A percentile compares a stretch with the other conserved stretches of the same genome.
Evolutionary conservation across 768 basidiomycete species (phyloP).

Genomic region (Suillus weaverae): DNA sequence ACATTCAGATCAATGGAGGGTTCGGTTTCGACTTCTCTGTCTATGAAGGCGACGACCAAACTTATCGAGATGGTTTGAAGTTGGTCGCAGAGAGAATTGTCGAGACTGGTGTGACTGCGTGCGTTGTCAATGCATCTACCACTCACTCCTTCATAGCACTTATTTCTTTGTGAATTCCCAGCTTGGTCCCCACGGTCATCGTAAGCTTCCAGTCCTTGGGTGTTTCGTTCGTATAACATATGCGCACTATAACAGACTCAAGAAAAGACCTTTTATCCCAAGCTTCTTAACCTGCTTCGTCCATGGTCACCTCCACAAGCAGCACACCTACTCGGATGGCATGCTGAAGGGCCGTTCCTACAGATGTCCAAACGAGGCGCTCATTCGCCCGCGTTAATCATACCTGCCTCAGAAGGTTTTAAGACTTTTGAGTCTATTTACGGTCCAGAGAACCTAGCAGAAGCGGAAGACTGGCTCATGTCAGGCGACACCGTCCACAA

Average conservation of each 20-base stretch:
- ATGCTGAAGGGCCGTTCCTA: constrained; percentile 89
- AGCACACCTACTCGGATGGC: constrained; percentile 84
- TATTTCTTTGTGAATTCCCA: constrained; percentile 31
- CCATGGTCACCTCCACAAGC: constrained; percentile 64
- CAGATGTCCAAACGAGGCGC: constrained; percentile 82
- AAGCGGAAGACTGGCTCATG: constrained; percentile 70
- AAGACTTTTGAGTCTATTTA: constrained; percentile 74
- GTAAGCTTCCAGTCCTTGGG: constrained; percentile 39
- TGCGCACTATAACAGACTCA: constrained; percentile 55
- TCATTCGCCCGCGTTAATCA: constrained; percentile 68
- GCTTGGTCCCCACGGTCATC: constrained; percentile 68
- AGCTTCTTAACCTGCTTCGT: constrained; percentile 63
- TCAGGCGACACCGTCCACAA: constrained; percentile 27
- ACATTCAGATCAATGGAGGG: constrained; percentile 89
- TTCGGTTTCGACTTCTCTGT: constrained; percentile 88
- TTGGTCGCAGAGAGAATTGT: constrained; percentile 73
- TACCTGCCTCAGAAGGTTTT: constrained; percentile 61
- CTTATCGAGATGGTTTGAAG: constrained; percentile 67
- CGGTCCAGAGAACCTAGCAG: constrained; percentile 60
- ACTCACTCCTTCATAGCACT: constrained; percentile 18
- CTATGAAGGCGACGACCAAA: constrained; percentile 67
- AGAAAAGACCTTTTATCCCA: constrained; percentile 72
- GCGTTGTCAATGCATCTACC: constrained; percentile 31
- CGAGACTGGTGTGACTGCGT: constrained; percentile 89
- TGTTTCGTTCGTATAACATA: neutral